Evolutionary conservation across 305 asterid genomes (phyloP).

Genomic region (Withania somnifera): DNA sequence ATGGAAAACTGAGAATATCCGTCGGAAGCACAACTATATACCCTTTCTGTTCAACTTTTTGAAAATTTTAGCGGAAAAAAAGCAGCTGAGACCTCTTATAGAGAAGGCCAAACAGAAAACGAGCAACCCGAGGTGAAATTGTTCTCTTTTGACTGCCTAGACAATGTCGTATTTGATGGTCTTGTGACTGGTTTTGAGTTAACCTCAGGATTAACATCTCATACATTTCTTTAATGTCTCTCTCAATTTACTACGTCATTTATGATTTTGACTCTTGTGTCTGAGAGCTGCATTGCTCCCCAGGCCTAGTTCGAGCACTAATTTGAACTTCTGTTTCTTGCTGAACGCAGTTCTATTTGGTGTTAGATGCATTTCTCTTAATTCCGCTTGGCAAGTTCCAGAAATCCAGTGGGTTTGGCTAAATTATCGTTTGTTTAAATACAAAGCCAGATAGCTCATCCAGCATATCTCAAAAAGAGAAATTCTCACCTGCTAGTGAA

Average conservation of each 20-base stretch:
- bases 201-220: background rate
- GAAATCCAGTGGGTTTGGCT: background rate
- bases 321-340: background rate
- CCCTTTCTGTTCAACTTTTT: conserved; percentile 91
- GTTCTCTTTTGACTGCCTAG: background rate
- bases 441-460: no score
- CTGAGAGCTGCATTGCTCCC: background rate
- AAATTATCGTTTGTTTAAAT: background rate
- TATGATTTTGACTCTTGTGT: background rate
- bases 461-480: no score
- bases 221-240: background rate
- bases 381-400: background rate
- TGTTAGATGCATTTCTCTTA: background rate
- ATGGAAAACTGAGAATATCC: conserved; percentile 81
- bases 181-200: background rate
- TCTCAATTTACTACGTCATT: background rate
- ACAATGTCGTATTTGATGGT: conserved; percentile 7
- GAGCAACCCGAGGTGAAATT: conserved; percentile 29
- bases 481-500: no score
- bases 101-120: conserved; percentile 93
- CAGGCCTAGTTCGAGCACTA: background rate
- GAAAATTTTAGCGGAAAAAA: conserved; percentile 96
- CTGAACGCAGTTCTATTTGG: background rate
- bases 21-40: conserved; percentile 85
- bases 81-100: conserved; percentile 95